A percentile compares a stretch with the other conserved stretches of the same genome.
Conservation (phyloP, 768 basidiomycete genomes). For the Rubroboletus pulcherrimus region DNA sequence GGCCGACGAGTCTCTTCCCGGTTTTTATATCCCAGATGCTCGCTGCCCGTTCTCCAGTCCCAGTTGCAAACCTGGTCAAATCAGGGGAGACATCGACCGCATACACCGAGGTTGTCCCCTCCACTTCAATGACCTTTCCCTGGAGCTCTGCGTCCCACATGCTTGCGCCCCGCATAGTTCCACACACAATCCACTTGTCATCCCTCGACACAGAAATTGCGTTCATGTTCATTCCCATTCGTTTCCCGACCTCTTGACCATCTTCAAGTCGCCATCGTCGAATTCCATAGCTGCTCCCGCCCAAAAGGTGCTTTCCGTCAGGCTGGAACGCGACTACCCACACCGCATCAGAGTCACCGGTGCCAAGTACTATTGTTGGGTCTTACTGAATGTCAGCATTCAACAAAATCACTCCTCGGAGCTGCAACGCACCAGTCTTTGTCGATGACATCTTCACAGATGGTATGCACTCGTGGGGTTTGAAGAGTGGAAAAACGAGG, state of each 20-base stretch:
- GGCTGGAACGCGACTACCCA: background rate
- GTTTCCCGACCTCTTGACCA: background rate
- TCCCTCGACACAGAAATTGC: background rate
- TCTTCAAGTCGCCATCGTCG: background rate
- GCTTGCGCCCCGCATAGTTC: background rate
- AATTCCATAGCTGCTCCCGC: background rate
- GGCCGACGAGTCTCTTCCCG: background rate
- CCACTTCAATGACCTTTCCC: background rate
- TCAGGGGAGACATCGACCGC: too few species aligned
- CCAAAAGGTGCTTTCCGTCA: background rate
- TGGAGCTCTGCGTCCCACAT: background rate
- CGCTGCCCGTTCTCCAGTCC: background rate
- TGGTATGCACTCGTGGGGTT: background rate
- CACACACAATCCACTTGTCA: background rate
- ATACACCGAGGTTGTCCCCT: too few species aligned
- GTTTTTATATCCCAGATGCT: background rate
- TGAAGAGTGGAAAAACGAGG: background rate
- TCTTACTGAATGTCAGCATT: background rate
- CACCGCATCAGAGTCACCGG: accelerated
- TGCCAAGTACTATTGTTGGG: background rate
- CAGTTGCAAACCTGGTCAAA: background rate
- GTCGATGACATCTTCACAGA: background rate
- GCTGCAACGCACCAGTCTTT: background rate
- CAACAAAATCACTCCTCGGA: too few species aligned
- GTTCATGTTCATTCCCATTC: accelerated